Evolutionary conservation across 2,329 filamentous ascomycete species (phyloP).

Genomic region (Aspergillus intermedius): DNA sequence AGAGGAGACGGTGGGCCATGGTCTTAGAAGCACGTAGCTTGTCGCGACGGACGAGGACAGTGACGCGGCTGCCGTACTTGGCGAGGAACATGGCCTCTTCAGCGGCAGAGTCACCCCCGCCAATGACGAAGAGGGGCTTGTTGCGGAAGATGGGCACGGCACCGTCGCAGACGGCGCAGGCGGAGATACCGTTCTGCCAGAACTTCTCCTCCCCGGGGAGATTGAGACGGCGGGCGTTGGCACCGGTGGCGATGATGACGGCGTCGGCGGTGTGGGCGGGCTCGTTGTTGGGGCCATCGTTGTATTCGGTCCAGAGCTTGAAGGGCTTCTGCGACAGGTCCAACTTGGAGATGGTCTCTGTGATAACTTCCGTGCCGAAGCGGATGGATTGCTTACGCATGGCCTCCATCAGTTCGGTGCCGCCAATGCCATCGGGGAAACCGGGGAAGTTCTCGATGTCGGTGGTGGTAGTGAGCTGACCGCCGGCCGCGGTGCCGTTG

Average conservation of each 20-base stretch:
- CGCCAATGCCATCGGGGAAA: constrained; percentile 84
- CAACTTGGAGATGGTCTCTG: constrained; percentile 83
- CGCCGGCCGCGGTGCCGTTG: constrained; percentile 90
- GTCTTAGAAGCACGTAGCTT: constrained; percentile 80
- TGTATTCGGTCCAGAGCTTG: constrained; percentile 88
- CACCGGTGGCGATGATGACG: constrained; percentile 90
- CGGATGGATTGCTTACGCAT: constrained; percentile 88
- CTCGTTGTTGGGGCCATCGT: constrained; percentile 61
- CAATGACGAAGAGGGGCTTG: constrained; percentile 91
- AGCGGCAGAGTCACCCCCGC: constrained; percentile 91
- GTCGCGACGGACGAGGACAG: constrained; percentile 83
- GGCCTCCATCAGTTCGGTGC: constrained; percentile 83
- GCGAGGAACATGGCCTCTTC: constrained; percentile 97
- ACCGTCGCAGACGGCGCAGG: constrained; percentile 95
- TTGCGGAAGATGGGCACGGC: constrained; percentile 96
- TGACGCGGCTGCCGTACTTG: constrained; percentile 94
- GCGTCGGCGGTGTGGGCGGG: constrained; percentile 79
- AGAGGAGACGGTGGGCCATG: constrained; percentile 79
- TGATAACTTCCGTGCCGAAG: constrained; percentile 88
- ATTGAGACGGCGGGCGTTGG: constrained; percentile 76
- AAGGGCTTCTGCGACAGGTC: constrained; percentile 81
- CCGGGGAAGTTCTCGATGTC: constrained; percentile 98
- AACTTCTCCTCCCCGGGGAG: constrained; percentile 86
- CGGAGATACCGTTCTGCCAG: constrained; percentile 95
- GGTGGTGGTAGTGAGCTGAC: constrained; percentile 95